Percentiles rank a stretch among this genome's conserved stretches.
Evolutionary conservation across 2,329 filamentous ascomycete species (phyloP).

Genomic region (Botryosphaeria dothidea): DNA sequence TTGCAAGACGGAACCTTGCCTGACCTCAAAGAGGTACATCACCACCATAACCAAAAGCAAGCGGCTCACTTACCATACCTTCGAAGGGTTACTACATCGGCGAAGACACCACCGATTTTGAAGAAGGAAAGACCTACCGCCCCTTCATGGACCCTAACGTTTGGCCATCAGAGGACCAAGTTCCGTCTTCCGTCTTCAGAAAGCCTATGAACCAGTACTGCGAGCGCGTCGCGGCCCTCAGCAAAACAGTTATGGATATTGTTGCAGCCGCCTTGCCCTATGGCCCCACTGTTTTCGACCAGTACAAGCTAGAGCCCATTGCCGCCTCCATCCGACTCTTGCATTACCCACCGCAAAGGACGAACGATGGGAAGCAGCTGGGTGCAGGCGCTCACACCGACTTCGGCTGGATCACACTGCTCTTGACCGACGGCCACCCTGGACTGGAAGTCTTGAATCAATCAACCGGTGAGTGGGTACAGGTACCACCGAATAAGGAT

Average conservation of each 20-base stretch:
- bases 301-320: background rate
- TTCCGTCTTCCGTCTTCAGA: background rate
- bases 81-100: slow-evolving; percentile 18
- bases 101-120: background rate
- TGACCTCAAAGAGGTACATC: slow-evolving; percentile 21
- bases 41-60: no score
- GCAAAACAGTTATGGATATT: background rate
- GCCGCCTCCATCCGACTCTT: slow-evolving; percentile 22
- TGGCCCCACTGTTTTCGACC: background rate
- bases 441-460: slow-evolving; percentile 55
- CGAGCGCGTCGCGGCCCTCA: background rate
- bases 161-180: slow-evolving; percentile 3
- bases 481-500: slow-evolving; percentile 32
- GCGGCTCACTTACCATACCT: no score
- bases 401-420: slow-evolving; percentile 58
- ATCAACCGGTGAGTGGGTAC: slow-evolving; percentile 46
- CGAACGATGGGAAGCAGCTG: slow-evolving; percentile 14
- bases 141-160: slow-evolving; percentile 14
- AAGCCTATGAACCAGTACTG: slow-evolving; percentile 5
- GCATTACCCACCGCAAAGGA: slow-evolving; percentile 24
- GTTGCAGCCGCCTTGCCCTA: background rate
- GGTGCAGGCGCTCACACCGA: slow-evolving; percentile 55
- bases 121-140: background rate
- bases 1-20: slow-evolving; percentile 19
- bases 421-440: slow-evolving; percentile 53